Evolutionary conservation across 2,329 filamentous ascomycete genomes (phyloP).

Genomic region (Neopestalotiopsis clavispora): DNA sequence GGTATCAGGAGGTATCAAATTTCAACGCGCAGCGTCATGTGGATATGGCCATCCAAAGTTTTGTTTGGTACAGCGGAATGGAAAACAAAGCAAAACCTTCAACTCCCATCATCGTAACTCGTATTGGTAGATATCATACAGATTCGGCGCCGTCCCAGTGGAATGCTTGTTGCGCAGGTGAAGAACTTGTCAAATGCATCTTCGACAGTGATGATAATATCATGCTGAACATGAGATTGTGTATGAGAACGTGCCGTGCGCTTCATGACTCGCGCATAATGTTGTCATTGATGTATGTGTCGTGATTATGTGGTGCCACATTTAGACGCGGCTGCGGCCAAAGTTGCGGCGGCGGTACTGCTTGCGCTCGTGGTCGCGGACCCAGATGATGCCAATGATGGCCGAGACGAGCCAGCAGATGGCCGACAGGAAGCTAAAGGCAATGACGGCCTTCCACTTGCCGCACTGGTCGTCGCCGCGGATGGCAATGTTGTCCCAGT

Average conservation of each 20-base stretch:
- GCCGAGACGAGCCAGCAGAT: constrained; percentile 72
- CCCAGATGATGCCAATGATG: constrained; percentile 61
- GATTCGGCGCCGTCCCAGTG: background rate
- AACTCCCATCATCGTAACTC: constrained; percentile 2
- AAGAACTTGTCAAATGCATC: too few relatives aligned
- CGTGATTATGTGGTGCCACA: background rate
- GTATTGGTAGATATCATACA: background rate
- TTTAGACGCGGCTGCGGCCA: constrained; percentile 34
- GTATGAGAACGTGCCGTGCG: background rate
- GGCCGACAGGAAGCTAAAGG: constrained; percentile 74
- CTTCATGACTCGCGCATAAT: background rate
- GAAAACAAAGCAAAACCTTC: background rate
- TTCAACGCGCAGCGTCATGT: background rate
- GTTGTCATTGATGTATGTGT: too few relatives aligned
- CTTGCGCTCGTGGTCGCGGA: constrained; percentile 45
- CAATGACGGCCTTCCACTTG: constrained; percentile 72
- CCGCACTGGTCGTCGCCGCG: constrained; percentile 60
- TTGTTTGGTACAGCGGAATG: background rate
- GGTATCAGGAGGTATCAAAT: constrained; percentile 7
- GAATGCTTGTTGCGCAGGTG: background rate
- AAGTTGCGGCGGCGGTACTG: constrained; percentile 35
- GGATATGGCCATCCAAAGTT: background rate
- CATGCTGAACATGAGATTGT: background rate
- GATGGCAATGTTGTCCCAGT: constrained; percentile 62
- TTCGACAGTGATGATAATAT: background rate